phyloP scores from a whole-genome alignment of 75 land plant species.

The Chamaecyparis obtusa region DNA sequence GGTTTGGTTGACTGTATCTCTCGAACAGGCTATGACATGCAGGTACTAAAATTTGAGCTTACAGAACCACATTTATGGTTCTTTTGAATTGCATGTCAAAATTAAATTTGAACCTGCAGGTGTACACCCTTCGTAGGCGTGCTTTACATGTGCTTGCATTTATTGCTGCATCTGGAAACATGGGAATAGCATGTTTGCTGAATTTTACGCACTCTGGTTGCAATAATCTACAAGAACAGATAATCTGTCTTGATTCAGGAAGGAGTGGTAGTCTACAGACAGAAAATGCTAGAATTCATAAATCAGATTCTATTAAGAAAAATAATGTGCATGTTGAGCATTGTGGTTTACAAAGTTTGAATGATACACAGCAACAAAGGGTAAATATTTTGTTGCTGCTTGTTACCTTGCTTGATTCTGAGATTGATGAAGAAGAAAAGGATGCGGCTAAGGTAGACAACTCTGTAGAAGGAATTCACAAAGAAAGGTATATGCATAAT shows the following conservation, averaged over 20 bases:
- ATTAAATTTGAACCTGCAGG: conserved; percentile 2
- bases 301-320: neutral
- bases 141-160: conserved; percentile 14
- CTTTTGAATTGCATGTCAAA: neutral
- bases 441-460: neutral
- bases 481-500: conserved; percentile 2
- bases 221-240: conserved; percentile 1
- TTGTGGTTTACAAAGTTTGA: neutral
- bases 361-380: neutral
- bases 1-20: neutral
- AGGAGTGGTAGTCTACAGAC: neutral
- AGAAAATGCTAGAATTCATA: conserved; percentile 1
- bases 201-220: neutral
- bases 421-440: conserved; percentile 8
- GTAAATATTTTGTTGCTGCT: neutral
- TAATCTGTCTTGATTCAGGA: neutral
- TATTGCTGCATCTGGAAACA: conserved; percentile 16
- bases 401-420: neutral
- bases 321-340: neutral
- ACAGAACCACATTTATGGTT: neutral
- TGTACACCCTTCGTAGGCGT: conserved; percentile 5
- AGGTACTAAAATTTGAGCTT: neutral
- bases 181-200: conserved; percentile 10
- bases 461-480: neutral
- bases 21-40: neutral